Base-by-base conservation (phyloP, 305 asterid genomes). In the Plantago coronopus region DNA sequence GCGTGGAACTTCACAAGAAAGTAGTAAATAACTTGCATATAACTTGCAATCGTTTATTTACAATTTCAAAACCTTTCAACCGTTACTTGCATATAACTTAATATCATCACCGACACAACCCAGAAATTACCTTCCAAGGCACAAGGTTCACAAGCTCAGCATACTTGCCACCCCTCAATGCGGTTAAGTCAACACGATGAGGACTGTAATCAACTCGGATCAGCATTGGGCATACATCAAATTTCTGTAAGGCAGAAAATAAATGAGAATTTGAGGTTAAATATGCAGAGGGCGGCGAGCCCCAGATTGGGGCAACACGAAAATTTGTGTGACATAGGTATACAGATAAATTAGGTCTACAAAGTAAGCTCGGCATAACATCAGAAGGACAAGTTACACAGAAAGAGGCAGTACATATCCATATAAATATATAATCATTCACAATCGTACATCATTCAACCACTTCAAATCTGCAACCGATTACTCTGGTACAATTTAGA, bases 61-160 rank as follows among this genome's bases (percentile, higher is more conserved):
- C 2, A 34, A 10, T 7, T 5, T 34, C 13, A 2, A 34, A 34
- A 34, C 42, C 0, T 34, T 53, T 2, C 10, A 51, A 53, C 17
- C 18, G 23, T 40, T 53, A 15, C 57, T 15, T 7, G n/a, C n/a
- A n/a, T n/a, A n/a, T n/a, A n/a, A n/a, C n/a, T 23, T 53, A 4
- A 37, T 22, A 17, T 25, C 40, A 23, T 10, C 42, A 34, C 42
- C 8, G 9, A 15, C 63, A 57, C 46, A 56, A 37, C 64, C 40
- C 57, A 60, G 62, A 73, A 70, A 37, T 71, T 81, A 94, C 99
- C 99, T 87, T 93, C 99, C 99, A 94, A 25, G 96, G 95, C 51
- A 94, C 89, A 65, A 90, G 82, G 71, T 94, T 94, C 67, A 90
- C 91, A 72, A 94, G 96, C 69, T 90, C 99, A 72, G 90, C 97